Base-by-base conservation (phyloP, 129 eudicot genomes). In the Heracleum sosnowskyi region DNA sequence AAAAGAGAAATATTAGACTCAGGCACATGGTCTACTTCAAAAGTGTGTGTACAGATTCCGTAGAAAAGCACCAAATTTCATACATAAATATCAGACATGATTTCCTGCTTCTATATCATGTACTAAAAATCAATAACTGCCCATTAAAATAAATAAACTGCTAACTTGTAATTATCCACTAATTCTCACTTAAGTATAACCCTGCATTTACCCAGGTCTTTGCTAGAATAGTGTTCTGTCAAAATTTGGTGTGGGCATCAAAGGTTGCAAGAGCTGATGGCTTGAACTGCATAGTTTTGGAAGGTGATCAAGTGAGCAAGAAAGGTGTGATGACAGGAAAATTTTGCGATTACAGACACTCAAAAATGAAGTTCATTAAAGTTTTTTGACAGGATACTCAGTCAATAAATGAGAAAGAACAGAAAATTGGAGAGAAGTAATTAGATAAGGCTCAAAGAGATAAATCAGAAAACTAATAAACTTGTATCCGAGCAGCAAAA, bases 261-360 rank as follows among this genome's bases (percentile, higher is more conserved):
- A 89, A 87, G 77, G 96, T 96, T 87, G 99, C 99, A 42, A 96
- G 97, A 64, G 79, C 83, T 75, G 88, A 90, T 78, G 92, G 97
- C 76, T 80, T 96, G 79, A 96, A 96, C 82, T 96, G 99, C 89
- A 96, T 96, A 70, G 92, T 97, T 13, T 85, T 89, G 35, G 97
- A 96, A 91, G 99, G 97, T 77, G 97, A 96, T 72, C 98, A 95
- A 86, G 98, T 95, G 75, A 95, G 96, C 91, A 95, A 95, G 86
- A 95, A 92, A 83, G n/a, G 98, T 91, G 98, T 96, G 45, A 95
- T 95, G 98, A 95, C 96, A 53, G 97, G 98, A 35, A 97, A 97
- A 70, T 91, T 91, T 84, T 95, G 90, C 87, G 96, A 95, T 85
- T 57, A 86, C 81, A 90, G 92, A 85, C 90, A 92, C 72, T 95